phyloP scores from a whole-genome alignment of 2,329 filamentous ascomycete genomes.

The Alternaria alternata region DNA sequence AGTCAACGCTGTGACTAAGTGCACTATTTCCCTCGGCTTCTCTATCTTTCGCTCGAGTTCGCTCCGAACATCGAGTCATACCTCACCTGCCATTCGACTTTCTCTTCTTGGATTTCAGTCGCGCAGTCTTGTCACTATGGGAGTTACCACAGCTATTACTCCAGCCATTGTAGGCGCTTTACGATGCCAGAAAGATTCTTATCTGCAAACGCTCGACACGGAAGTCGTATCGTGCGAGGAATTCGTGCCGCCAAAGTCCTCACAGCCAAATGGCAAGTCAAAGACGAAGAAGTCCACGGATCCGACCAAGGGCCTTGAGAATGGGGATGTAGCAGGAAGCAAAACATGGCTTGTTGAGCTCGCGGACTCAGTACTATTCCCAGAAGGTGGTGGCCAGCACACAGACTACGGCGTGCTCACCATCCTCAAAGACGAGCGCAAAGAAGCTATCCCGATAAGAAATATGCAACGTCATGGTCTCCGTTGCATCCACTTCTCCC shows the following conservation, averaged over 20 bases:
- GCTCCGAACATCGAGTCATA: slow-evolving; percentile 16
- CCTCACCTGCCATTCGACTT: background rate
- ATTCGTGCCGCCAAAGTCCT: slow-evolving; percentile 30
- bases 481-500: slow-evolving; percentile 75
- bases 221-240: slow-evolving; percentile 44
- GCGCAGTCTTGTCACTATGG: slow-evolving; percentile 22
- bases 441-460: slow-evolving; percentile 36
- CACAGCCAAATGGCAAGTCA: slow-evolving; percentile 28
- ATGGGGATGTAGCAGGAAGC: slow-evolving; percentile 13
- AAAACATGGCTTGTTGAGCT: slow-evolving; percentile 44
- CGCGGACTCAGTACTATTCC: slow-evolving; percentile 45
- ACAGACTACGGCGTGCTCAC: slow-evolving; percentile 43
- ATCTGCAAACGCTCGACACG: slow-evolving; percentile 41
- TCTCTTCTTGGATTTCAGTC: background rate
- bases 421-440: slow-evolving; percentile 22
- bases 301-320: slow-evolving; percentile 26
- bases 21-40: slow-evolving; percentile 21
- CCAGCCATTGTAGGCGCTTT: slow-evolving; percentile 43
- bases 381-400: slow-evolving; percentile 45
- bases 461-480: slow-evolving; percentile 58
- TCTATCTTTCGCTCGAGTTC: slow-evolving; percentile 12
- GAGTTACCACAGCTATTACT: slow-evolving; percentile 16
- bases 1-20: slow-evolving; percentile 23
- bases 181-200: slow-evolving; percentile 45
- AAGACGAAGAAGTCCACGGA: slow-evolving; percentile 41